These are phyloP conservation scores for Microascus cirrosus DNA, from an alignment of 2,329 filamentous ascomycete genomes.

Conservation along the genomic window DNA sequence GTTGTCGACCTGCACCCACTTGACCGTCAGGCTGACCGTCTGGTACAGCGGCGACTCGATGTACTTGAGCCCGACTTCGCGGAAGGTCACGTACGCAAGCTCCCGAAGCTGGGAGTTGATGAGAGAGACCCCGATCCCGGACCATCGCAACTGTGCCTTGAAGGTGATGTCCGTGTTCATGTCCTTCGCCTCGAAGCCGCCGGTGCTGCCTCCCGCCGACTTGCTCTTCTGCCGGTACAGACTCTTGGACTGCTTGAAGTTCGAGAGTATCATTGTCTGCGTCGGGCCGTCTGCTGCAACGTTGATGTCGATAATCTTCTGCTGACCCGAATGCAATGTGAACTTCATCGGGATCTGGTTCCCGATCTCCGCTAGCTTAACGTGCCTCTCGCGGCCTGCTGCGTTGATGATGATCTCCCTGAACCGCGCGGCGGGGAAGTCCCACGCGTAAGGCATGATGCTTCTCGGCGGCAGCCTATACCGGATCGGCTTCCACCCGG, in stretches of 20 bases:
- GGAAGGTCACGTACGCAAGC: constrained; percentile 83
- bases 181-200: constrained; percentile 78
- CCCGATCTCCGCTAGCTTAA: constrained; percentile 93
- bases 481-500: constrained; percentile 83
- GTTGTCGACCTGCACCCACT: constrained; percentile 99
- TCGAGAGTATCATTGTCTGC: constrained; percentile 86
- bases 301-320: constrained; percentile 93
- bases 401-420: constrained; percentile 75
- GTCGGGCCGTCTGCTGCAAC: constrained; percentile 92
- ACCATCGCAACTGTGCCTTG: constrained; percentile 76
- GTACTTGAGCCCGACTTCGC: constrained; percentile 83
- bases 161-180: constrained; percentile 82
- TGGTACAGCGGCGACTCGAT: constrained; percentile 91
- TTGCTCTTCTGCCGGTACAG: constrained; percentile 45
- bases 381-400: constrained; percentile 55
- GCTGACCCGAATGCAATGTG: constrained; percentile 50
- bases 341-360: constrained; percentile 93
- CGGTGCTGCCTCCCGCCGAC: background rate
- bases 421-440: constrained; percentile 94
- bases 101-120: constrained; percentile 89
- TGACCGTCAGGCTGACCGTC: constrained; percentile 79
- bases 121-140: constrained; percentile 84
- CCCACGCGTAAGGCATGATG: constrained; percentile 99
- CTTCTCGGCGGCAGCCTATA: constrained; percentile 88
- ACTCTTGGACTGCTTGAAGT: constrained; percentile 87